Conservation (phyloP, 2,329 filamentous ascomycete genomes). For the Ophiostoma tasmaniense region DNA sequence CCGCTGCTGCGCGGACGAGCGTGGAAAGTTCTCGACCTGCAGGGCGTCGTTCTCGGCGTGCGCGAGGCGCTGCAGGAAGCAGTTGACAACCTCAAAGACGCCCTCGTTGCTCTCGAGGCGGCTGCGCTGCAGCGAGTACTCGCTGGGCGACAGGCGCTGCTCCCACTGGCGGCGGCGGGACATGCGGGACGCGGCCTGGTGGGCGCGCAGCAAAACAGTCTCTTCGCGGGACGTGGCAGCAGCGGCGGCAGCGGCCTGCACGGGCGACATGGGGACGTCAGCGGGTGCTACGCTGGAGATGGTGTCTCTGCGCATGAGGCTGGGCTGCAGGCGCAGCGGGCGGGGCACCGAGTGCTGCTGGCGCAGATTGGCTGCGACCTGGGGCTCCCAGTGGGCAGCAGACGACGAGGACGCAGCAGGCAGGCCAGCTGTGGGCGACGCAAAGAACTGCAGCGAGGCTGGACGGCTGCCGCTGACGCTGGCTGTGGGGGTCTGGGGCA, state of each 20-base stretch:
- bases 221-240: neutral
- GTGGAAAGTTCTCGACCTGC: conserved; percentile 11
- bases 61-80: conserved; percentile 17
- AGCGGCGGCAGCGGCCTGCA: neutral
- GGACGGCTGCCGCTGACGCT: conserved; percentile 10
- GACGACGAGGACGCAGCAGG: neutral
- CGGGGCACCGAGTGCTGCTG: conserved; percentile 9
- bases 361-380: conserved; percentile 1
- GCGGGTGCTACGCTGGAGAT: neutral
- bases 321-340: conserved; percentile 14
- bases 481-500: conserved; percentile 14
- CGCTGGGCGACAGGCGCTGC: neutral
- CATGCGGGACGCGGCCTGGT: conserved; percentile 16
- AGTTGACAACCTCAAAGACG: conserved; percentile 15
- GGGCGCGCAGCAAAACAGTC: conserved; percentile 9
- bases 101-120: conserved; percentile 17
- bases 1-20: conserved; percentile 8
- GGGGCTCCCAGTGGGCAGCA: neutral
- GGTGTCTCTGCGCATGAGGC: neutral
- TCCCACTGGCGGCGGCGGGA: conserved; percentile 13
- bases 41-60: conserved; percentile 19
- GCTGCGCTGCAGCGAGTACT: neutral
- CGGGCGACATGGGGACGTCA: neutral
- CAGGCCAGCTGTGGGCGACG: conserved; percentile 4
- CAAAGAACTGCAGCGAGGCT: conserved; percentile 9